Conservation (phyloP, 306 rosid genomes). For the Quercus rubra region DNA sequence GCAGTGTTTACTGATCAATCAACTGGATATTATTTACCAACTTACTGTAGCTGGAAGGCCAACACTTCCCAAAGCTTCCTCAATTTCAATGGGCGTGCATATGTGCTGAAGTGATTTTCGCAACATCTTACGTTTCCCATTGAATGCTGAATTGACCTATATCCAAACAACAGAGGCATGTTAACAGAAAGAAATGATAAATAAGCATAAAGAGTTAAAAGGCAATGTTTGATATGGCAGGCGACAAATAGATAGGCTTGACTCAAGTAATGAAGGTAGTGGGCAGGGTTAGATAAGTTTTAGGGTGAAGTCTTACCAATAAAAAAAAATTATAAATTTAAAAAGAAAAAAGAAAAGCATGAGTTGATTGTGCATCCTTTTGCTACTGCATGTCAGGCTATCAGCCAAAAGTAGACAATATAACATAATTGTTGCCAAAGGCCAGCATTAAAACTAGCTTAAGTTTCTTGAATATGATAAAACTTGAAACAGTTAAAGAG, state of each 20-base stretch:
- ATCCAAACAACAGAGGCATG: conserved; percentile 3
- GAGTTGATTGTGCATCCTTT: not conserved
- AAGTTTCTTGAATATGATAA: not conserved
- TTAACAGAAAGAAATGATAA: not conserved
- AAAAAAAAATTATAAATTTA: not conserved
- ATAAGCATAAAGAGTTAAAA: no score
- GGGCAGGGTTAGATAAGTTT: not conserved
- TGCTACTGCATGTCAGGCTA: not conserved
- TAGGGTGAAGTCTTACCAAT: not conserved
- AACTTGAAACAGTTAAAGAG: conserved; percentile 1
- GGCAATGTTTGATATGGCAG: not conserved
- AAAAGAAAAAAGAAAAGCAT: not conserved
- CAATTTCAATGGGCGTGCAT: conserved; percentile 60
- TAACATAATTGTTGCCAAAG: not conserved
- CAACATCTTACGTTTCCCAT: conserved; percentile 88
- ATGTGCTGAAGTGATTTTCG: conserved; percentile 84
- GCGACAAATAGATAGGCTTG: not conserved
- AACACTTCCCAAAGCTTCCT: conserved; percentile 59
- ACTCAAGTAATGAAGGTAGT: not conserved
- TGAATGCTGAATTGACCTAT: conserved; percentile 86
- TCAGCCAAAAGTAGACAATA: not conserved
- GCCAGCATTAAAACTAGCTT: not conserved
- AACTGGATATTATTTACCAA: not conserved
- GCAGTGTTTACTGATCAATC: not conserved
- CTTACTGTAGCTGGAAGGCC: conserved; percentile 68